Percentiles rank a stretch among this genome's conserved stretches.
Evolutionary conservation across 257 asterid species (phyloP).

Genomic region (Cordia subcordata): DNA sequence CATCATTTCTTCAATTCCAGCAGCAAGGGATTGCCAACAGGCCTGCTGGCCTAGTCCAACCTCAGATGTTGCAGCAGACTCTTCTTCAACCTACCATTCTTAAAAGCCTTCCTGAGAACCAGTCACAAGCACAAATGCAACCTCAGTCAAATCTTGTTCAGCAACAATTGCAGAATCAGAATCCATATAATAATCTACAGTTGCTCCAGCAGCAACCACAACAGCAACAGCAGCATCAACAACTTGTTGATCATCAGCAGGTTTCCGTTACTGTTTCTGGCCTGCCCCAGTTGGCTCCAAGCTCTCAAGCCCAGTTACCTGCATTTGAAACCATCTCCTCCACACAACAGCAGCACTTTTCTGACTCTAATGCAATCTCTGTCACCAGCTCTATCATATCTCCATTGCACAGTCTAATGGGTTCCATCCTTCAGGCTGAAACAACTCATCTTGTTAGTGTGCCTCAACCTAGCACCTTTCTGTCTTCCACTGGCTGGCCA

Average conservation of each 20-base stretch:
- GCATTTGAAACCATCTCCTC: conserved; percentile 32
- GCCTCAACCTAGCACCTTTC: conserved; percentile 33
- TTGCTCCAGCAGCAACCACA: conserved; percentile 29
- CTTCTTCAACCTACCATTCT: conserved; percentile 29
- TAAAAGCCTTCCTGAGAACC: conserved; percentile 31
- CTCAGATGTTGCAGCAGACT: conserved; percentile 46
- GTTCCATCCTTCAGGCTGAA: conserved; percentile 45
- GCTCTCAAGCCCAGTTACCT: conserved; percentile 33
- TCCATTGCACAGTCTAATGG: conserved; percentile 49
- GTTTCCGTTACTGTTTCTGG: conserved; percentile 24
- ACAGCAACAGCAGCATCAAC: conserved; percentile 13
- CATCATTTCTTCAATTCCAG: conserved; percentile 53
- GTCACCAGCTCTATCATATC: conserved; percentile 25
- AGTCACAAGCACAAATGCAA: conserved; percentile 25
- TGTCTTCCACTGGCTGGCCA: conserved; percentile 54
- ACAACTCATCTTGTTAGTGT: conserved; percentile 33
- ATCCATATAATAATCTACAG: conserved; percentile 39
- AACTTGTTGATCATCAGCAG: conserved; percentile 35
- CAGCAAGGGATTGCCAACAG: conserved; percentile 34
- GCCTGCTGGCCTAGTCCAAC: conserved; percentile 24
- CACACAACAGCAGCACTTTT: conserved; percentile 33
- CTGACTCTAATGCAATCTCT: conserved; percentile 33
- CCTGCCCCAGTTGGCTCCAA: conserved; percentile 35
- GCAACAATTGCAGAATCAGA: conserved; percentile 50
- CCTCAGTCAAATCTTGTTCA: conserved; percentile 37